Base-by-base conservation (phyloP, 352 stramenopile species). In the Elongisporangium anandrum region DNA sequence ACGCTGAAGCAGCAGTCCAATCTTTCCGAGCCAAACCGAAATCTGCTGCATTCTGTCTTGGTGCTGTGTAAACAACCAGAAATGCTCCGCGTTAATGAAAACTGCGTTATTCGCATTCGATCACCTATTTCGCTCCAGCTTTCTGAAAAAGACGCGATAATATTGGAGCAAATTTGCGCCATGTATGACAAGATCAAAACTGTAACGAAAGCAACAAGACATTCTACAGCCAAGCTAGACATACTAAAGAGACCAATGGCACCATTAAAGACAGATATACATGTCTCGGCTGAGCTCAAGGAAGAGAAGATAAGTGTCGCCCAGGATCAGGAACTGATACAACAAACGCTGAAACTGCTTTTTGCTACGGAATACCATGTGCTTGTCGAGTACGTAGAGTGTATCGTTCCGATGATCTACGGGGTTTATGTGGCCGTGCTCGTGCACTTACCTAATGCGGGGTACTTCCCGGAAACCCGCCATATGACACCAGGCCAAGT, bases 301-400 rank as follows among this genome's bases (percentile, higher is more conserved):
- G 34, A 45, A 12, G 34, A 17, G 34, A 45, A 17, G 34, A 45
- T 17, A 12, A 45, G 4, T 12, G 10, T 17, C 1, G 34, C 13
- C 10, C 9, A 45, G 34, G 17, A 45, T 2, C 34, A 45, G 34
- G 10, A 45, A 45, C 10, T 45, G 34, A 12, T 45, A 12, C 9
- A 45, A 4, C 34, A 45, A 17, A 12, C 34, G 5, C 34, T 45
- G 13, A 45, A 66, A 45, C 52, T 69, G 4, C 41, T 75, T 17
- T 68, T 59, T 24, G 57, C 49, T 41, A 59, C 53, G 2, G 64
- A 75, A 38, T 66, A 70, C 13, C 64, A 70, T 12, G 49, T 63
- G 5, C 54, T 70, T 2, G 34, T 75, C 12, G 68, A 70, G 51
- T 70, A 72, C 50, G 56, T 75, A 19, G 65, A 75, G 38, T 64